Percentiles rank a stretch among this genome's conserved stretches.
Conservation (phyloP, 129 eudicot genomes). For the Chrysanthemum seticuspe region DNA sequence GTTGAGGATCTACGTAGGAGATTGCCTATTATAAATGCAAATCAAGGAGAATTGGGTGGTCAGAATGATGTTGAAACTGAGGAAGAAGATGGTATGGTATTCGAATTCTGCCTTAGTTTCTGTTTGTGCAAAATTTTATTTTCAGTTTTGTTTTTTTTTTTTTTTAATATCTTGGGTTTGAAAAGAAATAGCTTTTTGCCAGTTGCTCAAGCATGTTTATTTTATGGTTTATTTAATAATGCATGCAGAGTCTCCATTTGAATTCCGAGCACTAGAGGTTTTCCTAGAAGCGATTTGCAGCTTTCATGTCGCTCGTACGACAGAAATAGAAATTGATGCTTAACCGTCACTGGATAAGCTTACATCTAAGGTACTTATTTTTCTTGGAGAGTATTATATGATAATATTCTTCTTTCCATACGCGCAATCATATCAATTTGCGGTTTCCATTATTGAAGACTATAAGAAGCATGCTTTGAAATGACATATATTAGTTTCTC, state of each 20-base stretch:
- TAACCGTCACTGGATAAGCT: conserved; percentile 92
- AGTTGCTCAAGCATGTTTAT: too few species aligned
- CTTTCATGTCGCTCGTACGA: conserved; percentile 77
- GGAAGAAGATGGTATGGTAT: conserved; percentile 79
- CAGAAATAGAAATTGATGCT: conserved; percentile 83
- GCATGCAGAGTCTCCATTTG: conserved; percentile 83
- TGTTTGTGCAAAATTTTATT: conserved; percentile 10
- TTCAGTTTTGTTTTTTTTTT: neutral
- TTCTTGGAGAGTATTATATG: neutral
- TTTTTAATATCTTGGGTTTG: neutral
- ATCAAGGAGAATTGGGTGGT: conserved; percentile 41
- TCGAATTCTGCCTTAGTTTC: neutral
- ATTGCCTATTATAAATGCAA: conserved; percentile 43
- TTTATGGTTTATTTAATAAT: neutral
- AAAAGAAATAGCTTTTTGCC: neutral
- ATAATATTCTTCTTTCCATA: too few species aligned
- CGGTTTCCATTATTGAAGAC: too few species aligned
- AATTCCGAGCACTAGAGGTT: conserved; percentile 88
- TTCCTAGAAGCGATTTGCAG: conserved; percentile 92
- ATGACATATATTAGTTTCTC: neutral
- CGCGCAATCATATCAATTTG: too few species aligned
- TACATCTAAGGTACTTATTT: conserved; percentile 69
- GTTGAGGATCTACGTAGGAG: conserved; percentile 82
- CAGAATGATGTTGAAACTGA: conserved; percentile 60
- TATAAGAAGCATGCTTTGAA: neutral